phyloP scores from a whole-genome alignment of 2,329 filamentous ascomycete genomes.

The Zymoseptoria ardabiliae region DNA sequence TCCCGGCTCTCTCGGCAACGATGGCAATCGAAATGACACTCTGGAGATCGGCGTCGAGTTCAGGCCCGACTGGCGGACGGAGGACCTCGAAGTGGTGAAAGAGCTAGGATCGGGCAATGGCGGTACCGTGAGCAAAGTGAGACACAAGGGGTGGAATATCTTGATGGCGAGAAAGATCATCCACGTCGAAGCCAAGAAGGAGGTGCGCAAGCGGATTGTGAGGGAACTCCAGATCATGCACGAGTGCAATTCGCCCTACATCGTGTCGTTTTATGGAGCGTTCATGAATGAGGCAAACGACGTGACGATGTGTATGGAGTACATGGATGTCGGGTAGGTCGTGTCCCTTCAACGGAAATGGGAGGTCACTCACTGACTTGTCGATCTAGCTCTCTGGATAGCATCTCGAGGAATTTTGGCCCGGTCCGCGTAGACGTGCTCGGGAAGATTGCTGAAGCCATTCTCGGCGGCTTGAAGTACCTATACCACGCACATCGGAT shows the following conservation, averaged over 20 bases:
- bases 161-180: constrained; percentile 99
- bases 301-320: constrained; percentile 99
- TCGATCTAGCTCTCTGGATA: constrained; percentile 68
- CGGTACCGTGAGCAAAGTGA: constrained; percentile 96
- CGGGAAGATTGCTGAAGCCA: constrained; percentile 94
- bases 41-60: constrained; percentile 97
- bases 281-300: constrained; percentile 96
- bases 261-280: constrained; percentile 95
- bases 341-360: neutral
- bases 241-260: constrained; percentile 92
- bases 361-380: constrained; percentile 7
- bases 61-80: constrained; percentile 81
- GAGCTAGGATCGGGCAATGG: constrained; percentile 95
- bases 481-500: constrained; percentile 94
- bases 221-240: constrained; percentile 98
- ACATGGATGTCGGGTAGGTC: constrained; percentile 95
- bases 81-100: constrained; percentile 87
- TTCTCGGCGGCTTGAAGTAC: constrained; percentile 86
- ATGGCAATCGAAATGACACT: constrained; percentile 55
- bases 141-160: constrained; percentile 87
- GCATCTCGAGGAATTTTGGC: constrained; percentile 89
- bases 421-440: constrained; percentile 93
- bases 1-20: constrained; percentile 52
- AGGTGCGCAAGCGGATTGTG: constrained; percentile 93
- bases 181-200: constrained; percentile 94